Percentiles rank a stretch among this genome's conserved stretches.
phyloP scores from a whole-genome alignment of 2,329 filamentous ascomycete genomes.

The Ambrosiella beaveri region DNA sequence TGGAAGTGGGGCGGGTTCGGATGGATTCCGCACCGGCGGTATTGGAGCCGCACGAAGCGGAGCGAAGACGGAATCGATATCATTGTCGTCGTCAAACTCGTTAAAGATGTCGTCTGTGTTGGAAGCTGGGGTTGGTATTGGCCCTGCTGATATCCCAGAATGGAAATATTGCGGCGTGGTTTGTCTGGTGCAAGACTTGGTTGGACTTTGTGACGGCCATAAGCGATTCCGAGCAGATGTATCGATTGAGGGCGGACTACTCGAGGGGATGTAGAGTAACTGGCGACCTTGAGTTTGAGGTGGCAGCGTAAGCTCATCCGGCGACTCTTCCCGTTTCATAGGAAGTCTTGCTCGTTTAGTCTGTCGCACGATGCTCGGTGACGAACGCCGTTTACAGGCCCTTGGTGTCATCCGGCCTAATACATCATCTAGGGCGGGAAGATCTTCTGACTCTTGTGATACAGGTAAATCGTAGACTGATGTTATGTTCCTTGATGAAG shows the following conservation, averaged over 20 bases:
- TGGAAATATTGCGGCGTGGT: too few relatives aligned
- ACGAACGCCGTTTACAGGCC: conserved; percentile 6
- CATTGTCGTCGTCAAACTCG: conserved; percentile 13
- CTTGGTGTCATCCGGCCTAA: background rate
- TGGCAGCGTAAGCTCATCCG: conserved; percentile 3
- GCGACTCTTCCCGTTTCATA: background rate
- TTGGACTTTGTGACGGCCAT: conserved; percentile 1
- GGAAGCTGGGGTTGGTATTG: background rate
- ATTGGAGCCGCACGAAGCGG: background rate
- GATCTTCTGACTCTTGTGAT: conserved; percentile 11
- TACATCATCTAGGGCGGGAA: conserved; percentile 8
- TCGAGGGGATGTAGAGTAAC: conserved; percentile 5
- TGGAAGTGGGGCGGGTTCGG: background rate
- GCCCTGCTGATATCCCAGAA: background rate
- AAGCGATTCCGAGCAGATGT: background rate
- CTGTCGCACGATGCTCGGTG: conserved; percentile 4
- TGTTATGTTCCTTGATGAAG: background rate
- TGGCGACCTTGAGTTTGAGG: background rate
- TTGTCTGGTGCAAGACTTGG: background rate
- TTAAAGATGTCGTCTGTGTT: conserved; percentile 12
- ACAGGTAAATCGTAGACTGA: background rate
- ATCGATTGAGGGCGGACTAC: conserved; percentile 9
- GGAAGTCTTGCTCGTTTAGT: conserved; percentile 7
- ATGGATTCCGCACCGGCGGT: conserved; percentile 5
- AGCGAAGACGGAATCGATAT: background rate